Evolutionary conservation across 371 early-diverging fungal species (phyloP).

Genomic region (Mucor plumbeus): DNA sequence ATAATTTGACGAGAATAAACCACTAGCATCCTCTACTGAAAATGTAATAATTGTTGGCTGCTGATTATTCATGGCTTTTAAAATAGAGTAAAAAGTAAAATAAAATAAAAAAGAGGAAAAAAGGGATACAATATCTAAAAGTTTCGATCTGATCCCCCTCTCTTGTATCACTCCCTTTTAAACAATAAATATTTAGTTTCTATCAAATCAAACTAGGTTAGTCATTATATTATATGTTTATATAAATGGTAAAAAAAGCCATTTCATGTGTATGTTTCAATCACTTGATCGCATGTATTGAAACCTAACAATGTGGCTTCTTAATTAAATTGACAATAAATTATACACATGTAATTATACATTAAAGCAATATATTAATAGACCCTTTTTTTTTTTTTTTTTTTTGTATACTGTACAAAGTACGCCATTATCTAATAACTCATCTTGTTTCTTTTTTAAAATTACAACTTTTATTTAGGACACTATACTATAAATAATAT

Average conservation of each 20-base stretch:
- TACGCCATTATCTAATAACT: neutral
- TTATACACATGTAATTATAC: no score
- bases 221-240: no score
- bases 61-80: neutral
- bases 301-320: neutral
- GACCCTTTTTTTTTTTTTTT: no score
- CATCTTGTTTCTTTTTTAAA: neutral
- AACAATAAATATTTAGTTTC: neutral
- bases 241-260: neutral
- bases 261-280: neutral
- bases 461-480: no score
- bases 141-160: slow-evolving; percentile 1
- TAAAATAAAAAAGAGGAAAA: neutral
- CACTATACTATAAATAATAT: no score
- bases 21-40: neutral
- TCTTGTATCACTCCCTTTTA: neutral
- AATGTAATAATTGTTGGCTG: neutral
- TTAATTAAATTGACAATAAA: neutral
- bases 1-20: neutral
- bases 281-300: neutral
- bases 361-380: no score
- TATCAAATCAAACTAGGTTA: slow-evolving; percentile 1
- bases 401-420: neutral
- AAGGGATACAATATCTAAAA: neutral
- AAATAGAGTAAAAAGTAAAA: neutral